Base-by-base conservation (phyloP, 768 basidiomycete genomes). In the Baorangia bicolor region DNA sequence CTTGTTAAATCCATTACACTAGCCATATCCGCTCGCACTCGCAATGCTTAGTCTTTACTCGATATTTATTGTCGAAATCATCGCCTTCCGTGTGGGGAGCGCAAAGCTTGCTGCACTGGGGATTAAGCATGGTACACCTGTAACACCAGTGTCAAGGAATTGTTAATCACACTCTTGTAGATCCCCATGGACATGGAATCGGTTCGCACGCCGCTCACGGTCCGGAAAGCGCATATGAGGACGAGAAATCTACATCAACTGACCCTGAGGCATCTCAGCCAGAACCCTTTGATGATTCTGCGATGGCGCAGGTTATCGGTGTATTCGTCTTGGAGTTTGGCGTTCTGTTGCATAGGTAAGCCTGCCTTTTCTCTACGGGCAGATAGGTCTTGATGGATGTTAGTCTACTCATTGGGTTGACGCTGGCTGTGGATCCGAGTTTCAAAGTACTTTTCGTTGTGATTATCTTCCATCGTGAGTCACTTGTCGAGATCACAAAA, bases 251-350 rank as follows among this genome's bases (percentile, higher is more conserved):
- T 10, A 5, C 9, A 2, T 43, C 48, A 9, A 14, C 69, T 27
- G 74, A 78, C 55, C 46, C 68, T 18, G 75, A 75, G 44, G 58
- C 44, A 3, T 61, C 60, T 7, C 25, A 57, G 40, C 31, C 51
- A 28, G 40, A 18, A 9, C 44, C 62, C 31, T 65, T 71, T 4
- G 71, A 77, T 45, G 79, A 85, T 37, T 74, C 75, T 20, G 73
- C 81, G 3, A 53, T 75, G 10, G 86, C 91, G 3, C 93, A 95
- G 69, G 71, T 94, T 35, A 78, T 97, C 44, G 94, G 94, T 14
- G 81, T 99, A 44, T 92, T 83, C 33, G 94, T 98, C 55, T 77
- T 99, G 44, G 96, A 99, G 68, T 96, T 97, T 64, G 96, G 96
- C 63, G 92, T 98, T 30, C 70, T 93, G 6, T 72, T 98, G 31